These are phyloP conservation scores for Penicillium sp. DNA, from an alignment of 2,329 filamentous ascomycete species.

Conservation along the genomic window DNA sequence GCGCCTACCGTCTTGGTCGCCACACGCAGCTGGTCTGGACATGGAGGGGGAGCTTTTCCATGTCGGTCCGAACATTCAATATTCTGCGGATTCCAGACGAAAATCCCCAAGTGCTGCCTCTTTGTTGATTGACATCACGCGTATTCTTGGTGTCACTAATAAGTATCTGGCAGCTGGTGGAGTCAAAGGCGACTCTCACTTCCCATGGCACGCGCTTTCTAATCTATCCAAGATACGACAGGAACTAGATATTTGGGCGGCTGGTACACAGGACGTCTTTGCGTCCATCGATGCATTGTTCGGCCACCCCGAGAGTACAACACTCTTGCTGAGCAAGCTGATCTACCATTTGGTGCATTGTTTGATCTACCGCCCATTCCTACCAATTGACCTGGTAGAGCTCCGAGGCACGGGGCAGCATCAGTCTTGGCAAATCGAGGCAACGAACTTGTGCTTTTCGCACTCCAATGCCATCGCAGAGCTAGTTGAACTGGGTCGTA, in stretches of 20 bases:
- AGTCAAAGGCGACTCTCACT: constrained; percentile 85
- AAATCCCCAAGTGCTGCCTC: constrained; percentile 72
- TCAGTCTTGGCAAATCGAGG: constrained; percentile 89
- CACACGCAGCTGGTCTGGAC: constrained; percentile 58
- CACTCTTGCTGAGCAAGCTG: constrained; percentile 77
- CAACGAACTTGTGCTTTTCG: constrained; percentile 80
- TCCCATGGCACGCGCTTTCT: constrained; percentile 84
- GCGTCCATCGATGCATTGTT: constrained; percentile 72
- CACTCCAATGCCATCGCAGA: constrained; percentile 87
- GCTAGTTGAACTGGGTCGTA: constrained; percentile 73
- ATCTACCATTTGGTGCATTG: constrained; percentile 86
- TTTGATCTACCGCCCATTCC: constrained; percentile 79
- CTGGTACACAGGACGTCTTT: constrained; percentile 75
- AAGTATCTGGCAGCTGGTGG: constrained; percentile 80
- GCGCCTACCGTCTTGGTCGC: constrained; percentile 71
- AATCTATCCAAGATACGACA: constrained; percentile 82
- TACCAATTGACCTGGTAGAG: constrained; percentile 79
- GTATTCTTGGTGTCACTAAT: constrained; percentile 79
- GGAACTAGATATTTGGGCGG: constrained; percentile 80
- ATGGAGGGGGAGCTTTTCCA: constrained; percentile 80
- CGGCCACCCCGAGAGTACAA: constrained; percentile 72
- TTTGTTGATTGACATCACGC: constrained; percentile 80
- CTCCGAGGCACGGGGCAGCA: constrained; percentile 77
- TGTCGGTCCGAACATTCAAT: constrained; percentile 72
- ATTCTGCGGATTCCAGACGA: constrained; percentile 65